Base-by-base conservation (phyloP, 371 early-diverging fungal genomes). In the Rhizopus microsporus region DNA sequence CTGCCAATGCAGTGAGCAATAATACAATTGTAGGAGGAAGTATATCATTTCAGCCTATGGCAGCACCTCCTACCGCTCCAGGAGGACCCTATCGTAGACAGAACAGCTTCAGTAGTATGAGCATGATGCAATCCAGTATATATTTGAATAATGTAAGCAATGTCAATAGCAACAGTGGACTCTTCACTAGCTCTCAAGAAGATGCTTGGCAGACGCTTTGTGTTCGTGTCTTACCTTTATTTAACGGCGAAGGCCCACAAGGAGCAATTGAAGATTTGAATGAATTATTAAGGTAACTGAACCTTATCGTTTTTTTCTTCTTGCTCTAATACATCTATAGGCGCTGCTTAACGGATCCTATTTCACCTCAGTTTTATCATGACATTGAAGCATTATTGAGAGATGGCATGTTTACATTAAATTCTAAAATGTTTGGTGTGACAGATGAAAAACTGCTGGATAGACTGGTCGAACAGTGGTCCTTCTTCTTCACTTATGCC, bases 191-290 rank as follows among this genome's bases (percentile, higher is more conserved):
- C 4, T 38, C 55, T n/a, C 69, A 65, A 46, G 83, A 84, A 15
- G 87, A 88, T 56, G 84, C 81, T 3, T 94, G 93, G 95, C 88
- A 86, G 47, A 73, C 80, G 0, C 52, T 94, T 7, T 87, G 89
- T 39, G 80, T 83, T 9, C 81, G 85, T 7, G 89, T 93, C 3
- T 59, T 94, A 54, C 93, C 95, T 0, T 62, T 94, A 32, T 94
- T 93, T 62, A 93, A 92, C 51, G 95, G 95, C 7, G 91, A 93
- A 69, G 89, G 93, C 0, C 67, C 93, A 48, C 81, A 87, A 43
- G 90, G 92, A 0, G 69, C 81, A 3, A 90, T 94, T 46, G 95
- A 94, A 67, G 92, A 93, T 53, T 59, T 90, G 42, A 92, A 92
- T 51, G 93, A 92, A 23, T 66, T 88, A 31, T 83, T 93, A 34